Conservation (phyloP, 2,329 filamentous ascomycete genomes). For the Scleromitrula shiraiana region DNA sequence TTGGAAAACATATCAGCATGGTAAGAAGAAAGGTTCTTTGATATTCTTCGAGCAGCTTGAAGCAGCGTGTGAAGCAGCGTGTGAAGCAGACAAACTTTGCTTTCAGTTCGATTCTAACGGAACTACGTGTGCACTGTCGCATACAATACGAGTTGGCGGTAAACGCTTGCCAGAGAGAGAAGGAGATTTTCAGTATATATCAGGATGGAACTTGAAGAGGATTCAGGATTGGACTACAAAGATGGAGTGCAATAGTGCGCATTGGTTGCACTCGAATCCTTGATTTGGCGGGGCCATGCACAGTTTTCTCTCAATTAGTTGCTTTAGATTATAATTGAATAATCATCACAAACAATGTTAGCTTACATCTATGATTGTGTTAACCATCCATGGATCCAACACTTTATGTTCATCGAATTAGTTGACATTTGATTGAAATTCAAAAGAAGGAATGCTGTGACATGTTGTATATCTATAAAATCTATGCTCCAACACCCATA, state of each 20-base stretch:
- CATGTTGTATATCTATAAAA: too few relatives aligned
- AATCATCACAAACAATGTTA: too few relatives aligned
- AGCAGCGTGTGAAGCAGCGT: slow-evolving; percentile 6
- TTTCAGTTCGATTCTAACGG: slow-evolving; percentile 10
- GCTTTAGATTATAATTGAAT: too few relatives aligned
- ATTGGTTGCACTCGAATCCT: slow-evolving; percentile 8
- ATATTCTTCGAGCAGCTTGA: slow-evolving; percentile 7
- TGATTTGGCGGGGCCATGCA: not conserved
- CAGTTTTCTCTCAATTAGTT: not conserved
- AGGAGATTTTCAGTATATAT: slow-evolving; percentile 2
- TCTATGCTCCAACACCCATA: too few relatives aligned
- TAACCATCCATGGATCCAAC: too few relatives aligned
- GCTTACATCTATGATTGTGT: too few relatives aligned
- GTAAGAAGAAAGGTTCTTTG: not conserved
- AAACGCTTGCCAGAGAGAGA: not conserved
- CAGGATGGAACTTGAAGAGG: slow-evolving; percentile 9
- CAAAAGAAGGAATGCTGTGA: too few relatives aligned
- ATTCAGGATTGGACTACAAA: slow-evolving; percentile 9
- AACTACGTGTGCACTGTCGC: slow-evolving; percentile 3
- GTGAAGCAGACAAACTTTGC: slow-evolving; percentile 7
- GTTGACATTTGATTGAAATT: too few relatives aligned
- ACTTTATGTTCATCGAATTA: too few relatives aligned
- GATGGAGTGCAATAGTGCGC: slow-evolving; percentile 2
- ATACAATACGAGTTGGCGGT: slow-evolving; percentile 6
- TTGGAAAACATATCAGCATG: not conserved